phyloP scores from a whole-genome alignment of 208 protist species.

The Trichomonas gallinae region DNA sequence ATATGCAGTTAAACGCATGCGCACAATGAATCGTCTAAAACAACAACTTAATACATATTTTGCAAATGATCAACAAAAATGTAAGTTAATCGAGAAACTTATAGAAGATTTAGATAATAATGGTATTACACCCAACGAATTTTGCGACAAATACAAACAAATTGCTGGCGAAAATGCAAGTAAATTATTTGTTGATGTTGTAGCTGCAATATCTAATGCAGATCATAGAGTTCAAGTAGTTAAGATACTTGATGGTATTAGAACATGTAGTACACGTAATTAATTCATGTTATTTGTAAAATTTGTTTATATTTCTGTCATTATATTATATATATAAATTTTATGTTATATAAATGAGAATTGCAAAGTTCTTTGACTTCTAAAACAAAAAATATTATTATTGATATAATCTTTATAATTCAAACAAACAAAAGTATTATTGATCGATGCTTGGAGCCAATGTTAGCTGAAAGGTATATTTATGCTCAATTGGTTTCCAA shows the following conservation, averaged over 20 bases:
- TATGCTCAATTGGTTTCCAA: neutral
- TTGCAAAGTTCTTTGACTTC: too few relatives aligned
- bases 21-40: neutral
- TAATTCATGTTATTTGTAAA: neutral
- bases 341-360: too few relatives aligned
- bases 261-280: neutral
- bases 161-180: neutral
- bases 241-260: neutral
- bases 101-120: neutral
- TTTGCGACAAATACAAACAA: neutral
- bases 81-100: neutral
- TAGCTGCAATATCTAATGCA: neutral
- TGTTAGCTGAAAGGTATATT: neutral
- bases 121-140: neutral
- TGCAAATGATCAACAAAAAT: neutral
- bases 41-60: neutral
- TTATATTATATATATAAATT: too few relatives aligned
- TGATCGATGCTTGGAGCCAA: neutral
- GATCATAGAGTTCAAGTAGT: neutral
- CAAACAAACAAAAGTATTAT: neutral
- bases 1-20: neutral
- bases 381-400: too few relatives aligned
- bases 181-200: neutral
- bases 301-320: neutral
- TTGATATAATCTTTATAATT: too few relatives aligned